These are phyloP conservation scores for Pseudogymnoascus sp. DNA, from an alignment of 2,329 filamentous ascomycete genomes.

Conservation along the genomic window DNA sequence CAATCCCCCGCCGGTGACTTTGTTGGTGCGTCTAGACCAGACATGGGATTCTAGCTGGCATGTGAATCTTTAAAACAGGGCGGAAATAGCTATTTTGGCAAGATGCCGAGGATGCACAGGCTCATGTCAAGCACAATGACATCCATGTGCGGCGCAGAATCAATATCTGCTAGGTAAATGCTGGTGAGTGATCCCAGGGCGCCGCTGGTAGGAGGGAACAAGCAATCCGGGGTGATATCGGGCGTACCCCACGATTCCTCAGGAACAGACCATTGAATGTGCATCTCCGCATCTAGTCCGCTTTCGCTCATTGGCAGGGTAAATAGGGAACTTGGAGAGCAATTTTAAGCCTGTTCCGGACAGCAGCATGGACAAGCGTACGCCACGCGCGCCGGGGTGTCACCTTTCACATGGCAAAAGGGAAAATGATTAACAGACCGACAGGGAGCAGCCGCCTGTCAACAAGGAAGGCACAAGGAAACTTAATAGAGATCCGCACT, in stretches of 20 bases:
- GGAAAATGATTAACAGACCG: background rate
- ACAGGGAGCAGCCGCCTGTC: slow-evolving; percentile 1
- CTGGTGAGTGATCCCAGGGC: background rate
- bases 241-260: background rate
- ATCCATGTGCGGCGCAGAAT: background rate
- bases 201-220: background rate
- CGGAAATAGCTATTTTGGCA: slow-evolving; percentile 2
- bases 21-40: background rate
- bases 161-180: background rate
- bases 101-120: background rate
- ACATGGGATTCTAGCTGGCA: background rate
- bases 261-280: slow-evolving; percentile 8
- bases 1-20: background rate
- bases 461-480: slow-evolving; percentile 3
- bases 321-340: background rate
- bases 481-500: slow-evolving; percentile 2
- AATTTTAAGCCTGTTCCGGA: background rate
- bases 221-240: background rate
- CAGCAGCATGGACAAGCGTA: slow-evolving; percentile 1
- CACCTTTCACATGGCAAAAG: slow-evolving; percentile 5
- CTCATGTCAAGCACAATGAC: background rate
- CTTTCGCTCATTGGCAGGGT: background rate
- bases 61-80: background rate
- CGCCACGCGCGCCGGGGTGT: background rate
- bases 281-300: slow-evolving; percentile 3